Conservation (phyloP, 176 grass and related monocot genomes). For the Ampelocalamus luodianensis region DNA sequence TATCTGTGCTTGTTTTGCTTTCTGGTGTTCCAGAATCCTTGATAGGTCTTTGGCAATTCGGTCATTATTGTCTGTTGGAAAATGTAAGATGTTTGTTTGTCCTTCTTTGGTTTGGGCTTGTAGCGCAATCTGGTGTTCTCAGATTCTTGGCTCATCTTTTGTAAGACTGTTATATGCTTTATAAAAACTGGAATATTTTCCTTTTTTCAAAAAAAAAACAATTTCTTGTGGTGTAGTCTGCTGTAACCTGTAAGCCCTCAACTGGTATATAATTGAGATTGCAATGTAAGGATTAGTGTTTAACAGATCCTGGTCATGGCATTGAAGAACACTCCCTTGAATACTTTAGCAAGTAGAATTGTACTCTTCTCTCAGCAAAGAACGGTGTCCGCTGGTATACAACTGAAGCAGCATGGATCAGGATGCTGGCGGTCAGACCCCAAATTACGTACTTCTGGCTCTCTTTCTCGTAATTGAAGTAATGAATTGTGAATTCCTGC, state of each 20-base stretch:
- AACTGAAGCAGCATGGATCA: constrained; percentile 72
- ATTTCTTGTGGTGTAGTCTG: constrained; percentile 1
- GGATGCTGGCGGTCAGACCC: constrained; percentile 68
- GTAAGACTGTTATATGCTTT: too few relatives aligned
- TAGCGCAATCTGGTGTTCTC: too few relatives aligned
- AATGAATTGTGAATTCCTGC: constrained; percentile 59
- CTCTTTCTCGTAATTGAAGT: constrained; percentile 55
- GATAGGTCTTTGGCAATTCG: too few relatives aligned
- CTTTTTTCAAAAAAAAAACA: too few relatives aligned
- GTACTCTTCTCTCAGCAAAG: constrained; percentile 56
- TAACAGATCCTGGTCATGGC: constrained; percentile 43
- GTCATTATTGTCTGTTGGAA: too few relatives aligned
- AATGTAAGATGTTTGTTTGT: too few relatives aligned
- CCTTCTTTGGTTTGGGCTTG: too few relatives aligned
- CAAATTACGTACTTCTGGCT: constrained; percentile 61
- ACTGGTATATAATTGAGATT: not conserved
- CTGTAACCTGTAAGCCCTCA: not conserved
- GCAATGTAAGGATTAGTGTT: constrained; percentile 1
- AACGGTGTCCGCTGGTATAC: constrained; percentile 55
- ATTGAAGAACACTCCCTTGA: constrained; percentile 49
- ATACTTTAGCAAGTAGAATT: constrained; percentile 52
- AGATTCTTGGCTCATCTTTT: too few relatives aligned
- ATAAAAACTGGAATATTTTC: too few relatives aligned
- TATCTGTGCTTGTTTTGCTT: too few relatives aligned
- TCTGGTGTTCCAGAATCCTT: too few relatives aligned